Percentiles rank a stretch among this genome's conserved stretches.
These are phyloP conservation scores for Penicillium robsamsonii DNA, from an alignment of 495 filamentous ascomycete species.

Conservation along the genomic window DNA sequence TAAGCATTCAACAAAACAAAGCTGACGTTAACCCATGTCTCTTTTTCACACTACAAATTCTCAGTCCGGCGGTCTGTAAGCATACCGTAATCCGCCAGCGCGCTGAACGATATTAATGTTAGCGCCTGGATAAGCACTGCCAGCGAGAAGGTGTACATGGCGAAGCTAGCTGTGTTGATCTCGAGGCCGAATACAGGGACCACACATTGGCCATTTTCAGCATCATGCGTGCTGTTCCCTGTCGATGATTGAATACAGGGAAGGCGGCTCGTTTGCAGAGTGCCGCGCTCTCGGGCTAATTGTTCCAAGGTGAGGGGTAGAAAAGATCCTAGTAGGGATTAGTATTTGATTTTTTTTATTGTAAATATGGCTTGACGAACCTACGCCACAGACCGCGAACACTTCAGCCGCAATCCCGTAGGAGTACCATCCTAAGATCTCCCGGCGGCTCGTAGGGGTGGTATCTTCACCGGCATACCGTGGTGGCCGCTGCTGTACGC, in stretches of 20 bases:
- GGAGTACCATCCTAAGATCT: conserved; percentile 84
- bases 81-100: conserved; percentile 54
- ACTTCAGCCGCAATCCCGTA: conserved; percentile 90
- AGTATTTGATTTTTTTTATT: conserved; percentile 8
- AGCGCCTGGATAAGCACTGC: conserved; percentile 54
- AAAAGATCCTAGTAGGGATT: conserved; percentile 67
- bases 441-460: conserved; percentile 71
- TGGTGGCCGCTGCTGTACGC: conserved; percentile 34
- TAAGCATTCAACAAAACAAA: conserved; percentile 11
- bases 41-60: not conserved
- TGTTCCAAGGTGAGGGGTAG: conserved; percentile 88
- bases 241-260: conserved; percentile 33
- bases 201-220: conserved; percentile 41
- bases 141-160: conserved; percentile 55
- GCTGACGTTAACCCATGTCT: conserved; percentile 6
- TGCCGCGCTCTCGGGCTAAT: conserved; percentile 77
- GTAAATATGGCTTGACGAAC: conserved; percentile 14
- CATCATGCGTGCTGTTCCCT: conserved; percentile 16
- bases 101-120: conserved; percentile 52
- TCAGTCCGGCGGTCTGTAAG: not conserved
- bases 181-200: conserved; percentile 44
- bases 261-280: conserved; percentile 55
- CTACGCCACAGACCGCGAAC: conserved; percentile 83
- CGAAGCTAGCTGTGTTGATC: conserved; percentile 53
- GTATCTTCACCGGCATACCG: conserved; percentile 79